Percentiles rank a stretch among this genome's conserved stretches.
Conservation (phyloP, 768 basidiomycete species). For the Boletus rubescentipes region DNA sequence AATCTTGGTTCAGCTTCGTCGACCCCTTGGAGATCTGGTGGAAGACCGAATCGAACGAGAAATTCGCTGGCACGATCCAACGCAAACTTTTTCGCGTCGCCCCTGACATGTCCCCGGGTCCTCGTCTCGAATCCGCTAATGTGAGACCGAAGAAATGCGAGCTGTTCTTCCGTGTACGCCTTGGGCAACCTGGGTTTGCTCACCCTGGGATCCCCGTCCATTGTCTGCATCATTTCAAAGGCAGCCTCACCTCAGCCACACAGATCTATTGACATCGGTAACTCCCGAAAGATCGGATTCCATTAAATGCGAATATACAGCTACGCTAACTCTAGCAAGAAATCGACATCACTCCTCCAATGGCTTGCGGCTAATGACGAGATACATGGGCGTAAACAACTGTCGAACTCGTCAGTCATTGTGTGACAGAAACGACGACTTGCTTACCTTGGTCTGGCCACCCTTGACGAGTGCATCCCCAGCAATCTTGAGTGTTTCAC, state of each 20-base stretch:
- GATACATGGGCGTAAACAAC: slow-evolving; percentile 89
- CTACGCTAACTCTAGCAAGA: no score
- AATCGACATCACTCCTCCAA: slow-evolving; percentile 4
- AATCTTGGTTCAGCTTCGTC: slow-evolving; percentile 61
- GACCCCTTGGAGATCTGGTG: slow-evolving; percentile 50
- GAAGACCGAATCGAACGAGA: slow-evolving; percentile 56
- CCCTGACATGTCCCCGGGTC: slow-evolving; percentile 57
- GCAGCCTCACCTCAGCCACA: slow-evolving; percentile 21
- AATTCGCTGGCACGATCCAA: slow-evolving; percentile 62
- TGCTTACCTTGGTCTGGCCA: slow-evolving; percentile 77
- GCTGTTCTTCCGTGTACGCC: slow-evolving; percentile 63
- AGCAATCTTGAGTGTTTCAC: slow-evolving; percentile 86
- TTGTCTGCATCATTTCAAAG: slow-evolving; percentile 22
- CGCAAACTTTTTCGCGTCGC: slow-evolving; percentile 70
- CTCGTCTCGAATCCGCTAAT: slow-evolving; percentile 56
- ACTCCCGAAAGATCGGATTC: slow-evolving; percentile 30
- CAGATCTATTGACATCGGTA: slow-evolving; percentile 19
- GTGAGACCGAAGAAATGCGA: slow-evolving; percentile 54
- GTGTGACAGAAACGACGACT: neutral
- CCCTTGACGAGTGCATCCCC: slow-evolving; percentile 75
- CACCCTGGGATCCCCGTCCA: slow-evolving; percentile 59
- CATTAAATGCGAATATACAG: slow-evolving; percentile 3
- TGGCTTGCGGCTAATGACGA: slow-evolving; percentile 63
- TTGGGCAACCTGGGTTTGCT: slow-evolving; percentile 65
- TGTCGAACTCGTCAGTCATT: slow-evolving; percentile 27